These are phyloP conservation scores for Phytophthora aleatoria DNA, from an alignment of 352 stramenopile genomes.

Conservation along the genomic window DNA sequence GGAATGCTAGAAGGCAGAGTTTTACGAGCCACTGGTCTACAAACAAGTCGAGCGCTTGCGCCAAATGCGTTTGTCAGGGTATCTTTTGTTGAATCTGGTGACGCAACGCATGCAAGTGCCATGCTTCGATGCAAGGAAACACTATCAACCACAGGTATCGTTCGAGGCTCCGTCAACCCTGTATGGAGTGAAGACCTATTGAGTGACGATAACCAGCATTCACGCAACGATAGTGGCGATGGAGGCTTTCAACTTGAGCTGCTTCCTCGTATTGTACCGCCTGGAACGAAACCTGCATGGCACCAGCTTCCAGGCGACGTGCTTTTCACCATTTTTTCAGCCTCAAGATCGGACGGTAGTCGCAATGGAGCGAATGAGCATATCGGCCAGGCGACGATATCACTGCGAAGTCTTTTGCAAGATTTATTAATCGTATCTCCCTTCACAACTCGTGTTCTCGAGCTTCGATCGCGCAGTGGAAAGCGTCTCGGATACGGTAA, in stretches of 20 bases:
- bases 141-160: conserved; percentile 43
- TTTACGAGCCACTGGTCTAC: conserved; percentile 45
- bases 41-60: conserved; percentile 13
- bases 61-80: conserved; percentile 54
- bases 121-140: conserved; percentile 76
- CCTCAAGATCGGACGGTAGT: conserved; percentile 10
- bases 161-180: conserved; percentile 33
- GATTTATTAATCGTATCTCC: conserved; percentile 33
- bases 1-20: conserved; percentile 55
- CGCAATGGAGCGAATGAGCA: conserved; percentile 42
- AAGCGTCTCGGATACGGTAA: conserved; percentile 30
- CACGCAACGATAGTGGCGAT: neutral
- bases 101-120: conserved; percentile 27
- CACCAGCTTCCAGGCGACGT: conserved; percentile 59
- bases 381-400: conserved; percentile 56
- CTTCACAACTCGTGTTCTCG: conserved; percentile 34
- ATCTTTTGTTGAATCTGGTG: conserved; percentile 54
- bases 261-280: conserved; percentile 28
- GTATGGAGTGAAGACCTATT: conserved; percentile 48
- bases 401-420: conserved; percentile 43
- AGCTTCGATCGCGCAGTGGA: conserved; percentile 46
- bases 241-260: conserved; percentile 56
- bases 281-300: conserved; percentile 42
- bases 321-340: conserved; percentile 64
- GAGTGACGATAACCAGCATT: conserved; percentile 1